Evolutionary conservation across 2,329 filamentous ascomycete genomes (phyloP), one percentile per base, ranked within the genome.

Genomic region (Thelonectria rubi): DNA sequence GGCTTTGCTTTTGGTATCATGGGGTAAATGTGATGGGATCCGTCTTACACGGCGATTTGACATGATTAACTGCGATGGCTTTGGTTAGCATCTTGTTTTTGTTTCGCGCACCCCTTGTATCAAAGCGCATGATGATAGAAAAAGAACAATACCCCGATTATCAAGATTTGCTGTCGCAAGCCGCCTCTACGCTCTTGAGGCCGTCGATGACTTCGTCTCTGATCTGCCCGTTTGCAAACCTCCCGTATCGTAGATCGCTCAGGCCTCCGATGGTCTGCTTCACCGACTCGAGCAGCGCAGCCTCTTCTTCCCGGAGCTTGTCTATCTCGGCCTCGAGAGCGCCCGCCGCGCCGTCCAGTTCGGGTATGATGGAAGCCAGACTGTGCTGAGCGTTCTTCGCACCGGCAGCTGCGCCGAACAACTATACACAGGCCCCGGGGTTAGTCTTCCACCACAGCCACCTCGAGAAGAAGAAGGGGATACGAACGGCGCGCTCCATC

Each of bases 241-340:
- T 88, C 39, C 93, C 93, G 71, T 95, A 94, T 47, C 91, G 88
- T 57, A 97, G 81, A 76, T 96, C 92, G 75, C 92, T 96, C 74
- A 97, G 79, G 49, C 86, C 87, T 32, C 90, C 90, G 15, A 95
- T 84, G 0, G 84, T 89, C 58, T 87, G 83, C 65, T 84, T 83
- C 53, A 95, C 84, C 11, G 86, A 84, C 4, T 84, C 80, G 6
- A 91, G 76, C 3, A 93, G 78, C 2, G 75, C 74, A 1, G 82
- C 81, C 55, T 90, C 87, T 67, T 94, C 89, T 34, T 84, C 79
- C 67, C 92, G 86, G 5, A 94, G 80, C 40, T 79, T 81, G 60
- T 82, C 79, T 57, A 94, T 86, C 72, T 95, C 90, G 18, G 81
- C 82, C 71, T 93, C 86, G 26, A 97, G 78, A 61, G 87, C 86